Evolutionary conservation across 345 rosid genomes (phyloP).

Genomic region (Gossypioides kirkii): DNA sequence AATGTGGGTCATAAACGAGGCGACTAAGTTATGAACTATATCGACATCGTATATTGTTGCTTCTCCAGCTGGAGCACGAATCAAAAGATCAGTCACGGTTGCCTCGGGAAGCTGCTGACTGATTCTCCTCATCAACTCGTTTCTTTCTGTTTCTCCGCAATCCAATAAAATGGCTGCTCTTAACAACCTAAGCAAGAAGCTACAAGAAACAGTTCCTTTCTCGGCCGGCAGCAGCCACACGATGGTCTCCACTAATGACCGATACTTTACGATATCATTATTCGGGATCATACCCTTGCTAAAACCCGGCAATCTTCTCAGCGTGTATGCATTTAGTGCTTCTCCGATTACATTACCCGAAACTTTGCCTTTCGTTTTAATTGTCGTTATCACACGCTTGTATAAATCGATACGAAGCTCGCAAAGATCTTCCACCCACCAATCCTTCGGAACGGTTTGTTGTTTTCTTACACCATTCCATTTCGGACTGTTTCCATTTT

Average conservation of each 20-base stretch:
- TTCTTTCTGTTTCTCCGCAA: conserved; percentile 47
- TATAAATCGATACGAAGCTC: conserved; percentile 64
- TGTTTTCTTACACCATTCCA: conserved; percentile 52
- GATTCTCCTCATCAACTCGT: conserved; percentile 35
- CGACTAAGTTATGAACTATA: conserved; percentile 47
- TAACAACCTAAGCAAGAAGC: conserved; percentile 54
- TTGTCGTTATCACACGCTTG: conserved; percentile 46
- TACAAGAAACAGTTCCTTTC: conserved; percentile 44
- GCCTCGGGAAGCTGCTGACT: conserved; percentile 61
- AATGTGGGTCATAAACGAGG: conserved; percentile 31
- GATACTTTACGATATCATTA: conserved; percentile 40
- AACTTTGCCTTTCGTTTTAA: conserved; percentile 43
- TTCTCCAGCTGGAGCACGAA: conserved; percentile 40
- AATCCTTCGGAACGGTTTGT: conserved; percentile 59
- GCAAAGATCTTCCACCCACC: conserved; percentile 86
- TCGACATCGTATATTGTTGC: conserved; percentile 45
- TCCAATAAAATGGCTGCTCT: conserved; percentile 41
- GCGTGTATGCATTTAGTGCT: conserved; percentile 56
- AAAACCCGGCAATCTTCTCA: conserved; percentile 52
- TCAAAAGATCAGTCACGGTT: conserved; percentile 35
- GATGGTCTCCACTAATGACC: conserved; percentile 43
- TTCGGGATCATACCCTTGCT: conserved; percentile 40
- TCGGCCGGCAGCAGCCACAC: conserved; percentile 46
- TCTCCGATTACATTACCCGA: conserved; percentile 53
- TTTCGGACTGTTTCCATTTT: conserved; percentile 34